These are phyloP conservation scores for Zoysia pacifica DNA, from an alignment of 176 grass and related monocot species.

Conservation along the genomic window DNA sequence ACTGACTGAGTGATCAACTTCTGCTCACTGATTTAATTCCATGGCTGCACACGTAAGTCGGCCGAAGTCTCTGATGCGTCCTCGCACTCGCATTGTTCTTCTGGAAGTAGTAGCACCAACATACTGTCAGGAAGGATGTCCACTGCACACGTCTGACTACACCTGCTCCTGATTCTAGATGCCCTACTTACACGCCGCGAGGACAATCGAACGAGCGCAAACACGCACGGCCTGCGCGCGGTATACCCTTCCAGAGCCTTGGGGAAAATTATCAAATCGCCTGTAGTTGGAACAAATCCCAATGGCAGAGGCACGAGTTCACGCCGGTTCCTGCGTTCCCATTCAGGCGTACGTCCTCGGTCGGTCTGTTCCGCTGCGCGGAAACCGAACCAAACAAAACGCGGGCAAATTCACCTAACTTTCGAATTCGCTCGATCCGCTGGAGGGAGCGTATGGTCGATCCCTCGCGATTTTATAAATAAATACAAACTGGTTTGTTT, in stretches of 20 bases:
- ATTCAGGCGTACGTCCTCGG: neutral
- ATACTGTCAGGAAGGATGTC: too few relatives aligned
- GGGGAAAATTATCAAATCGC: neutral
- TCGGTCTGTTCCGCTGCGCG: slow-evolving; percentile 18
- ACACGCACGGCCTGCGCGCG: neutral
- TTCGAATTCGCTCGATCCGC: neutral
- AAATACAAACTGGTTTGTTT: neutral
- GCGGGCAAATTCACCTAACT: slow-evolving; percentile 27
- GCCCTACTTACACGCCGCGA: too few relatives aligned
- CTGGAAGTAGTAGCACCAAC: too few relatives aligned
- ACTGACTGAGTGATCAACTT: too few relatives aligned
- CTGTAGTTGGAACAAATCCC: neutral
- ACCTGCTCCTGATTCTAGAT: too few relatives aligned
- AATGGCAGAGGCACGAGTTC: neutral
- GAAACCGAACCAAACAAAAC: slow-evolving; percentile 22
- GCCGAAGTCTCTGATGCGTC: too few relatives aligned
- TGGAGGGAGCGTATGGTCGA: neutral
- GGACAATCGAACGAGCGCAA: neutral
- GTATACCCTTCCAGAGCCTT: neutral
- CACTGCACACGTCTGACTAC: neutral
- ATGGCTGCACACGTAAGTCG: too few relatives aligned
- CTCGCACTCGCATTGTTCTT: neutral
- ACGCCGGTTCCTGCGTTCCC: neutral
- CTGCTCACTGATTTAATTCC: too few relatives aligned
- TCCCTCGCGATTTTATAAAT: neutral